Evolutionary conservation across 2,329 filamentous ascomycete genomes (phyloP).

Genomic region (Dactylella cylindrospora): DNA sequence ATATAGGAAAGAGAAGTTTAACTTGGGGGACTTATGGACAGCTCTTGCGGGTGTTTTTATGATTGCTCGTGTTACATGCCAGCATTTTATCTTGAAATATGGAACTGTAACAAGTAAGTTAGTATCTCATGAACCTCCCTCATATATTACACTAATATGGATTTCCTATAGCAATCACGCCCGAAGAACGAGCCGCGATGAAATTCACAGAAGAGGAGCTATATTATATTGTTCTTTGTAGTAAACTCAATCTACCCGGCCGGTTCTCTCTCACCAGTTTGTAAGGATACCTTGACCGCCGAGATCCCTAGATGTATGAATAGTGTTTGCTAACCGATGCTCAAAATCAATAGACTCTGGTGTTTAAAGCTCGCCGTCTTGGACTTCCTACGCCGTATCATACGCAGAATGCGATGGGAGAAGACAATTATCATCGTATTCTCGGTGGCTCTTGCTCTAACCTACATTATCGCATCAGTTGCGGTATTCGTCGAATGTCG

Average conservation of each 20-base stretch:
- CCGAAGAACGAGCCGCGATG: conserved; percentile 13
- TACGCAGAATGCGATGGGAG: conserved; percentile 32
- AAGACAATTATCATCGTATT: conserved; percentile 23
- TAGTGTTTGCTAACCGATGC: not conserved
- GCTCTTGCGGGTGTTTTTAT: conserved; percentile 23
- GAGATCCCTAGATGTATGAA: not conserved
- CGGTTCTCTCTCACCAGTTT: conserved; percentile 14
- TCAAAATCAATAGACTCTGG: conserved; percentile 18
- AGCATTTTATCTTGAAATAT: conserved; percentile 30
- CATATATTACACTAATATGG: not conserved
- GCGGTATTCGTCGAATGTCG: conserved; percentile 28
- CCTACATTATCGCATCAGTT: conserved; percentile 15
- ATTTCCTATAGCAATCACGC: conserved; percentile 14
- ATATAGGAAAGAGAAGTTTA: conserved; percentile 24
- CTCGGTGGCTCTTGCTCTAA: conserved; percentile 11
- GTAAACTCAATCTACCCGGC: conserved; percentile 24
- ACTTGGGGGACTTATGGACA: conserved; percentile 26
- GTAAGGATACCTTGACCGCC: not conserved
- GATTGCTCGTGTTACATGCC: conserved; percentile 25
- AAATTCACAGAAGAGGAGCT: conserved; percentile 27
- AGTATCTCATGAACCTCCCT: not conserved
- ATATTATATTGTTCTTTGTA: conserved; percentile 13
- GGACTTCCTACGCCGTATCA: conserved; percentile 28
- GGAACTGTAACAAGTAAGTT: conserved; percentile 30
- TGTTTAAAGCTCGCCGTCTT: conserved; percentile 26